Evolutionary conservation across 768 basidiomycete genomes (phyloP), one percentile per base, ranked within the genome.

Genomic region (Lactifluus piperatus): DNA sequence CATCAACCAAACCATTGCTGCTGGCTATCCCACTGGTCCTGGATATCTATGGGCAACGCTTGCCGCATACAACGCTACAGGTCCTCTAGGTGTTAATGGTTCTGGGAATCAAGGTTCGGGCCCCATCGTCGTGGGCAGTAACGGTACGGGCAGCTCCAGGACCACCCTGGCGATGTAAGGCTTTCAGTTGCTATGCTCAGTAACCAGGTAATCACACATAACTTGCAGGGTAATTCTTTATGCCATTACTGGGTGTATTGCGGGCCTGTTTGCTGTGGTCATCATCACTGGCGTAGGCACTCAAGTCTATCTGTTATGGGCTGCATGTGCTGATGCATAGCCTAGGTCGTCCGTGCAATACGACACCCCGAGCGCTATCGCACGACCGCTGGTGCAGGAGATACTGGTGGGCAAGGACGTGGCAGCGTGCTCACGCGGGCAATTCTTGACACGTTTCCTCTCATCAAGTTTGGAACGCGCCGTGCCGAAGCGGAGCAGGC

Each of bases 381-480:
- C 45, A 74, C 70, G 4, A 71, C 68, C 26, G 75, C 73, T 22
- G 75, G 73, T 10, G 64, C 67, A 24, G 76, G 77, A 37, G 86
- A 86, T 67, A 85, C 83, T 51, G 54, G 57, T 18, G 61, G 63
- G 37, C 24, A 45, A 11, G 62, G 64, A 14, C 64, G 57, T 37
- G 58, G 57, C 10, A 51, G 41, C 20, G 55, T 63, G 10, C 77
- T 98, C 51, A 88, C 91, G 1, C 84, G 91, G 20, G 95, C 95
- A 20, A 94, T 98, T 57, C 76, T 98, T 55, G 94, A 98, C 65
- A 97, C 94, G 3, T 98, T 98, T 74, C 94, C 94, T 4, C 74
- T 97, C 62, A 85, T 95, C 72, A 92, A 93, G 70, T 98, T 94
- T 66, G 82, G 83, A 6, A 57, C 64, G 27, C 51, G 53, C 20